Evolutionary conservation across 129 eudicot genomes (phyloP).

Genomic region (Calendula officinalis): DNA sequence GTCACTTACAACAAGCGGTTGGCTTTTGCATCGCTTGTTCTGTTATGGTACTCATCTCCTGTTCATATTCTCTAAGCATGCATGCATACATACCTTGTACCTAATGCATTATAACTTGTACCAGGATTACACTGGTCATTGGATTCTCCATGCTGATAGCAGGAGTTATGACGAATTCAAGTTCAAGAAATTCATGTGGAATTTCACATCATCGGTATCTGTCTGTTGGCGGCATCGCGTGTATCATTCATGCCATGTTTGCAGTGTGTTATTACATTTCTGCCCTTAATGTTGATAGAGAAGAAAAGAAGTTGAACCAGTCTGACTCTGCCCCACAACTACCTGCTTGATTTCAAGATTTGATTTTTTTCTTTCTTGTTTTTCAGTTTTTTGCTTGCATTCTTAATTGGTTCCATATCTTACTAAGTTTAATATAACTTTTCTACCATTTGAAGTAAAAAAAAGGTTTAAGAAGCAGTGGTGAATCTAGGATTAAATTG

Average conservation of each 20-base stretch:
- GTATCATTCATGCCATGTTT: constrained; percentile 76
- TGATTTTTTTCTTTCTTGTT: background rate
- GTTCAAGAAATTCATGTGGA: constrained; percentile 64
- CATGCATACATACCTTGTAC: background rate
- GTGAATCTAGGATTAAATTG: no score
- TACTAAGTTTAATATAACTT: background rate
- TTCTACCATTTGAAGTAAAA: background rate
- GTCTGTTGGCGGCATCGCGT: constrained; percentile 71
- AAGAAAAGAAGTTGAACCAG: constrained; percentile 45
- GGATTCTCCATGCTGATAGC: constrained; percentile 61
- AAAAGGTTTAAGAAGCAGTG: background rate
- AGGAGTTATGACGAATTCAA: constrained; percentile 61
- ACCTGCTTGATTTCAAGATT: constrained; percentile 20
- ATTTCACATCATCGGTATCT: constrained; percentile 52
- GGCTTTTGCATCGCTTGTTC: constrained; percentile 62
- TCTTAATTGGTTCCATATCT: background rate
- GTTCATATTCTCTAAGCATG: background rate
- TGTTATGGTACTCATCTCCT: constrained; percentile 51
- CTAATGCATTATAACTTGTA: background rate
- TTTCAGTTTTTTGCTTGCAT: background rate
- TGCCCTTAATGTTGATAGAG: constrained; percentile 48
- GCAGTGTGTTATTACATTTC: constrained; percentile 65
- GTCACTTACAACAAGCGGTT: constrained; percentile 68
- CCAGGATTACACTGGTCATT: constrained; percentile 57
- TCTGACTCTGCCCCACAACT: constrained; percentile 23